These are phyloP conservation scores for Viola odorata DNA, from an alignment of 345 rosid genomes.

Conservation along the genomic window DNA sequence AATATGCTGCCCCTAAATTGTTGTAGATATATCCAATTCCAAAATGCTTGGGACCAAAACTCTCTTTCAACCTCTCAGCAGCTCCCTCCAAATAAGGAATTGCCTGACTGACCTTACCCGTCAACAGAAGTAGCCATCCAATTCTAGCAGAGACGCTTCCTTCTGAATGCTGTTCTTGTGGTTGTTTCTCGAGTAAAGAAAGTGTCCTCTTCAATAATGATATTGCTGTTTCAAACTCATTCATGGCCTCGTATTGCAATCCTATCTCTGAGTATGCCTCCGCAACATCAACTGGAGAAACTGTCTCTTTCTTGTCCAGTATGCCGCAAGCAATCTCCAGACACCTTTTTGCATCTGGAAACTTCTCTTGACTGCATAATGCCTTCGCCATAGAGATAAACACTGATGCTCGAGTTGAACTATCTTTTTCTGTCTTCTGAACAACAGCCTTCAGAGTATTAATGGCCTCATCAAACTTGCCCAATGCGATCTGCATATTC, in stretches of 20 bases:
- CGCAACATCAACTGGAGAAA: slow-evolving; percentile 69
- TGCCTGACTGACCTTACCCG: slow-evolving; percentile 72
- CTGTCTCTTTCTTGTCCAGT: slow-evolving; percentile 62
- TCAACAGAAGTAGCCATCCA: slow-evolving; percentile 84
- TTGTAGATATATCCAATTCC: slow-evolving; percentile 89
- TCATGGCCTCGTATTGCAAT: slow-evolving; percentile 81
- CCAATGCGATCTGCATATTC: slow-evolving; percentile 83
- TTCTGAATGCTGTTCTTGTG: slow-evolving; percentile 83
- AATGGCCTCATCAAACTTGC: slow-evolving; percentile 67
- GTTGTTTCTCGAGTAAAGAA: slow-evolving; percentile 69
- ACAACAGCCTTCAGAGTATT: slow-evolving; percentile 55
- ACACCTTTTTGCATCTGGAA: slow-evolving; percentile 65
- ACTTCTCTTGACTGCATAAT: slow-evolving; percentile 53
- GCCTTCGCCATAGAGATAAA: slow-evolving; percentile 89
- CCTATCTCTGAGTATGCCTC: slow-evolving; percentile 93
- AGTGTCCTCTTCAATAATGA: slow-evolving; percentile 66
- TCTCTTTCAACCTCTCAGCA: slow-evolving; percentile 75
- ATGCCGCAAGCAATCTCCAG: slow-evolving; percentile 74
- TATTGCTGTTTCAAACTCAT: slow-evolving; percentile 75
- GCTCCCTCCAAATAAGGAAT: slow-evolving; percentile 88
- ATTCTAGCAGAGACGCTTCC: slow-evolving; percentile 89
- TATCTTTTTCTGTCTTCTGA: slow-evolving; percentile 65
- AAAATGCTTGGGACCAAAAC: slow-evolving; percentile 89
- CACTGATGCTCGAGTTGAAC: slow-evolving; percentile 65
- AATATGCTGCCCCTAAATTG: slow-evolving; percentile 90